These are phyloP conservation scores for Aristolochia contorta DNA, from an alignment of 164 flowering plant species.

Conservation along the genomic window DNA sequence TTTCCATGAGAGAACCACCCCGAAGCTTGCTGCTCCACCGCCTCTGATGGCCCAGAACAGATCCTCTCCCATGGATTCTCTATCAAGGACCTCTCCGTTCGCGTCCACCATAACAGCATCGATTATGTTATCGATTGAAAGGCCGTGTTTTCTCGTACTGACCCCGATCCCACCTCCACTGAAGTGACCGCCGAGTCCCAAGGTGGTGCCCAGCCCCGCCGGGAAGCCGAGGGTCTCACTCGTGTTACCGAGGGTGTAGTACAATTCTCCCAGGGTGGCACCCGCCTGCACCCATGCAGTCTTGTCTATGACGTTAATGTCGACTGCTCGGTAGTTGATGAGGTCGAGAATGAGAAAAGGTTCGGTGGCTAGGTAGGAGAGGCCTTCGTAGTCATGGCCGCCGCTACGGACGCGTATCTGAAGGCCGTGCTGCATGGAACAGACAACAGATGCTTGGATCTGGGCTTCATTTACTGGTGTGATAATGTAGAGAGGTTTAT, in stretches of 20 bases:
- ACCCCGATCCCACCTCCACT: conserved; percentile 1
- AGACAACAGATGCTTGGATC: conserved; percentile 8
- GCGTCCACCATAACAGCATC: conserved; percentile 14
- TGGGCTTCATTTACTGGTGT: conserved; percentile 10
- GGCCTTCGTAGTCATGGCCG: conserved; percentile 21
- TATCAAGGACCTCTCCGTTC: conserved; percentile 11
- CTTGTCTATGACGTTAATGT: conserved; percentile 8
- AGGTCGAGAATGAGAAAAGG: conserved; percentile 18
- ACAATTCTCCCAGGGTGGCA: conserved; percentile 20
- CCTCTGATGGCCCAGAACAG: conserved; percentile 21
- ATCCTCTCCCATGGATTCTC: conserved; percentile 19
- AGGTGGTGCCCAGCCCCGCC: conserved; percentile 16
- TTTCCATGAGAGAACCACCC: conserved; percentile 9
- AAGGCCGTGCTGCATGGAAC: conserved; percentile 8
- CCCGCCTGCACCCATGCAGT: conserved; percentile 22
- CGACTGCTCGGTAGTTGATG: conserved; percentile 10
- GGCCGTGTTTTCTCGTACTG: conserved; percentile 5
- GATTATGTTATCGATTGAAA: conserved; percentile 11
- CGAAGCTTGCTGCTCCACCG: conserved; percentile 14
- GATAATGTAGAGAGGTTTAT: conserved; percentile 8
- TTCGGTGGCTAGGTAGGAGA: conserved; percentile 7
- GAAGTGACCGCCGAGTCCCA: conserved; percentile 9
- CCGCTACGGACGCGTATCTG: conserved; percentile 16
- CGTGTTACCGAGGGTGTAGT: conserved; percentile 8
- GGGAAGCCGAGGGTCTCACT: conserved; percentile 15